Evolutionary conservation across 805 yeast genomes (phyloP).

Genomic region (Saccharomycopsis javanensis): DNA sequence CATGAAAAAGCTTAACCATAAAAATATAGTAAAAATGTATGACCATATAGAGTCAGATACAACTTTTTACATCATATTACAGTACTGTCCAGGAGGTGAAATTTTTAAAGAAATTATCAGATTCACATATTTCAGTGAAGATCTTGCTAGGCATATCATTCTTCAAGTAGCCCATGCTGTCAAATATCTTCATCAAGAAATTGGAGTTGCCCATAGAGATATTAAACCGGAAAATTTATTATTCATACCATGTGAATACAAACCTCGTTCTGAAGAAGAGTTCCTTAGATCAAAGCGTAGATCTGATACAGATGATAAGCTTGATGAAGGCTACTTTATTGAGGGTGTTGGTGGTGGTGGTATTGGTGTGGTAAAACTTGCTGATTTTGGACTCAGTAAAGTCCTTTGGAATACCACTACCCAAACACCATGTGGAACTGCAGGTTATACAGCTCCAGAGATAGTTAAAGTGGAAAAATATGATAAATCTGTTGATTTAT

Average conservation of each 20-base stretch:
- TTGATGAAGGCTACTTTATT: slow-evolving; percentile 52
- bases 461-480: slow-evolving; percentile 51
- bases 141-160: slow-evolving; percentile 62
- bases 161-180: slow-evolving; percentile 62
- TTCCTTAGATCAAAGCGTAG: slow-evolving; percentile 26
- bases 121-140: slow-evolving; percentile 66
- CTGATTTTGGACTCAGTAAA: slow-evolving; percentile 64
- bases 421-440: slow-evolving; percentile 69
- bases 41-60: slow-evolving; percentile 41
- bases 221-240: slow-evolving; percentile 74
- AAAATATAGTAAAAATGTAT: slow-evolving; percentile 48
- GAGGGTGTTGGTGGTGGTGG: slow-evolving; percentile 52
- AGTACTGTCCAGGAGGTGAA: slow-evolving; percentile 70
- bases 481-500: slow-evolving; percentile 59
- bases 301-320: slow-evolving; percentile 50
- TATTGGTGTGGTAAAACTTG: slow-evolving; percentile 53
- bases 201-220: slow-evolving; percentile 69
- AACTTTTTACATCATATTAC: slow-evolving; percentile 56
- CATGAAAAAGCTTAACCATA: slow-evolving; percentile 55
- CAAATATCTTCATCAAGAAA: slow-evolving; percentile 59
- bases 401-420: slow-evolving; percentile 41
- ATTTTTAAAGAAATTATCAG: slow-evolving; percentile 72
- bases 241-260: slow-evolving; percentile 44
- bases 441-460: slow-evolving; percentile 69
- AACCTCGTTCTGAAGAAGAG: slow-evolving; percentile 22